Base-by-base conservation (phyloP, 2,329 filamentous ascomycete genomes). In the Neonectria coccinea region DNA sequence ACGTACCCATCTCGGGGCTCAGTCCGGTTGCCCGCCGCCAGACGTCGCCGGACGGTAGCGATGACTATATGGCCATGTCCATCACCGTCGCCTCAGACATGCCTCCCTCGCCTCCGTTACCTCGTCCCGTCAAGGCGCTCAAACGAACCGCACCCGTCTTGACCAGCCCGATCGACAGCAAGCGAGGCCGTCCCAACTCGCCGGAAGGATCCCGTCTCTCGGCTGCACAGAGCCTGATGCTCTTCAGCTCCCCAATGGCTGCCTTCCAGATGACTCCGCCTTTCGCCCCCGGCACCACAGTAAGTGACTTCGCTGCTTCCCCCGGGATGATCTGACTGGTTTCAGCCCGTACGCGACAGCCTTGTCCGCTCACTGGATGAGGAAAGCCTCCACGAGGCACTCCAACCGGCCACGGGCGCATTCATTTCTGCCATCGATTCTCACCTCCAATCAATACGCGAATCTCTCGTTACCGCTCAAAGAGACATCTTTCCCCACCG, bases 401-500 rank as follows among this genome's bases (percentile, higher is more conserved):
- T 74, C 25, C 67, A 73, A 27, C 70, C 72, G 1, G 72, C 72
- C 6, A 70, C 68, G 11, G 62, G 59, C 20, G 29, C 55, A 5
- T 74, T 71, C 8, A 53, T 65, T 11, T 56, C 72, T 1, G 67
- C 72, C 50, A 70, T 74, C 51, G 69, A 74, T 12, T 62, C 64
- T 31, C 70, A 74, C 53, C 62, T 71, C 20, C 66, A 66, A n/a
- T 62, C 70, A 11, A 65, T 74, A 55, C 72, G 65, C 31, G 59
- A 70, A 9, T 68, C 72, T 9, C 66, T 74, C n/a, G 58, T 62
- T 7, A 56, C 64, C 20, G 70, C 66, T 2, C 72, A 74, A 14
- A 72, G 72, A 51, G 72, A 74, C 29, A 68, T 74, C 36, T 73
- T 72, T n/a, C 72, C 72, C 2, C 72, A 73, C n/a, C 73, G 72